These are phyloP conservation scores for Gleditsia sinensis DNA, from an alignment of 306 rosid genomes.

Conservation along the genomic window DNA sequence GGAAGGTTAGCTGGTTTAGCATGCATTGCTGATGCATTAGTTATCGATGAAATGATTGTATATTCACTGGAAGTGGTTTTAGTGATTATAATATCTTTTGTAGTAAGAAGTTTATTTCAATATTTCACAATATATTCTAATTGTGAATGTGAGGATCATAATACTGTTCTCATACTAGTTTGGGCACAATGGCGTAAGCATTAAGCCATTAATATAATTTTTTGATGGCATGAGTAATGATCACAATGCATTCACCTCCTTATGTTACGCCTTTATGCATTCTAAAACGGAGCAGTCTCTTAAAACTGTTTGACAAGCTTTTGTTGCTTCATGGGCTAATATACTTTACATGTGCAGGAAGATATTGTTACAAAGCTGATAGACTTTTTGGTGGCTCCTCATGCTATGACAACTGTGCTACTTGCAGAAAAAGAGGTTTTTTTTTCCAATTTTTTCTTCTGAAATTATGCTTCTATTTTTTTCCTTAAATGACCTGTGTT, in stretches of 20 bases:
- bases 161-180: constrained; percentile 3
- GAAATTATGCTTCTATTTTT: constrained; percentile 3
- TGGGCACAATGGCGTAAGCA: not conserved
- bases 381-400: constrained; percentile 88
- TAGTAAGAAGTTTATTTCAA: not conserved
- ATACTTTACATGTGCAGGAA: constrained; percentile 58
- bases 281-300: not conserved
- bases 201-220: not conserved
- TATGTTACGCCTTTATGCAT: not conserved
- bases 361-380: constrained; percentile 76
- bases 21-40: constrained; percentile 21
- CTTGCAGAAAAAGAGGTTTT: constrained; percentile 73
- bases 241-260: not conserved
- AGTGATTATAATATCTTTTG: not conserved
- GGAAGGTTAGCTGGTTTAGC: constrained; percentile 68
- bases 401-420: constrained; percentile 64
- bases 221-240: not conserved
- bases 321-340: constrained; percentile 23
- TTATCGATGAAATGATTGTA: not conserved
- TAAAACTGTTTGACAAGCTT: not conserved
- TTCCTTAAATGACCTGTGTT: not conserved
- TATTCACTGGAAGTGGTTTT: not conserved
- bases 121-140: not conserved
- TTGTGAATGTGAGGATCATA: not conserved
- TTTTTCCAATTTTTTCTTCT: not conserved